Evolutionary conservation across 164 flowering plant genomes (phyloP), one percentile per base, ranked within the genome.

Genomic region (Buxus sempervirens): DNA sequence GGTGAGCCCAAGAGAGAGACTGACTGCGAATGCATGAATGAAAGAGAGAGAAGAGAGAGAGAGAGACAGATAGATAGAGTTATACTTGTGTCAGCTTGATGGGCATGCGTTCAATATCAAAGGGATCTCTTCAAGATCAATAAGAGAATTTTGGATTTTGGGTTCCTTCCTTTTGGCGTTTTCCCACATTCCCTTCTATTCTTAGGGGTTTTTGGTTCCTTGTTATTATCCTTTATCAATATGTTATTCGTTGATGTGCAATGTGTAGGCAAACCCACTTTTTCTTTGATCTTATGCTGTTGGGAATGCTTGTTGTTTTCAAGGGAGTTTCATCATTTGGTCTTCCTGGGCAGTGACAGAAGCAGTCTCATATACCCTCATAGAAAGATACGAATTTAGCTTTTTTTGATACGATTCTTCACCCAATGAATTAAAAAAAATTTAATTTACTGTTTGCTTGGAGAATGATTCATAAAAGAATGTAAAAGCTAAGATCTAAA

Each of bases 31-130:
- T 10, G 1, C 16, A 45, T 36, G 54, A 24, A 32, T 41, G 32
- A 20, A 65, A 62, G 57, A 24, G 51, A 38, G 57, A 75, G 65
- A 32, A 32, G 38, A 67, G 66, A 24, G 53, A 62, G 62, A 59
- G 74, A 36, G 36, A 60, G n/a, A n/a, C n/a, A n/a, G n/a, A n/a
- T n/a, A n/a, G n/a, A n/a, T n/a, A n/a, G n/a, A n/a, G n/a, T n/a
- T n/a, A n/a, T n/a, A n/a, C 60, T 36, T 72, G 72, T 79, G 82
- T 79, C 82, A 77, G 84, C 80, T 62, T 68, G 70, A 68, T 68
- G 45, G 70, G 81, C 84, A 79, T 73, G 84, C 82, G 82, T 45
- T 70, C 64, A n/a, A n/a, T n/a, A 68, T 59, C 62, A 69, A 72
- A 72, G 62, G 32, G 60, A n/a, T 36, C 48, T 26, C 71, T 18